Base-by-base conservation (phyloP, 495 filamentous ascomycete species). In the Rusavskia elegans region DNA sequence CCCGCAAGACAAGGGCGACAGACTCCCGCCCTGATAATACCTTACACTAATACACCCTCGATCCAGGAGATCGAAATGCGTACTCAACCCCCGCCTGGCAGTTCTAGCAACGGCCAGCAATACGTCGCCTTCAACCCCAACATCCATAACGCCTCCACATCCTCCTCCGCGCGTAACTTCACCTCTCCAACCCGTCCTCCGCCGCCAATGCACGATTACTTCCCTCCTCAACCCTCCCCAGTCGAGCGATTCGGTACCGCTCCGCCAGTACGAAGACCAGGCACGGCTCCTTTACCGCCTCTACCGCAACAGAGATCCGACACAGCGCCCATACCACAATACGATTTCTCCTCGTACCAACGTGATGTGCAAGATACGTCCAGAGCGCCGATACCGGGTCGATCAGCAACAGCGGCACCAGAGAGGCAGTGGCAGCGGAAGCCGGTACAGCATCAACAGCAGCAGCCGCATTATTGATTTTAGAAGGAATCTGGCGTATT, bases 81-180 rank as follows among this genome's bases (percentile, higher is more conserved):
- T 20, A 20, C 48, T n/a, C 55, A 53, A 13, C 48, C 56, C 20
- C 48, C 56, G 23, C 48, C 54, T 7, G 35, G 40, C 40, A 44
- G 55, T 11, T 59, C 53, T 19, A 41, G 42, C 52, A 54, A 38
- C 20, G 35, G 39, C 46, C 30, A 56, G 58, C 59, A 54, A 9
- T 69, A 68, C 36, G 25, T 56, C n/a, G 59, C 66, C n/a, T 71
- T 63, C 48, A 59, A 60, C 45, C 61, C 61, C 16, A 42, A 55
- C 41, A 36, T 37, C 27, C 52, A 61, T 37, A 48, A 11, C 41
- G 17, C 53, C 9, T 23, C 36, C 20, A 16, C 48, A 23, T 10
- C 48, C 29, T 50, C 56, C 49, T 38, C 53, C 16, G 27, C 29
- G 19, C 45, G 10, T 23, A 48, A 29, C 20, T 13, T 17, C 1